Evolutionary conservation across 306 rosid species (phyloP), one percentile per base, ranked within the genome.

Genomic region (Fragaria vesca): DNA sequence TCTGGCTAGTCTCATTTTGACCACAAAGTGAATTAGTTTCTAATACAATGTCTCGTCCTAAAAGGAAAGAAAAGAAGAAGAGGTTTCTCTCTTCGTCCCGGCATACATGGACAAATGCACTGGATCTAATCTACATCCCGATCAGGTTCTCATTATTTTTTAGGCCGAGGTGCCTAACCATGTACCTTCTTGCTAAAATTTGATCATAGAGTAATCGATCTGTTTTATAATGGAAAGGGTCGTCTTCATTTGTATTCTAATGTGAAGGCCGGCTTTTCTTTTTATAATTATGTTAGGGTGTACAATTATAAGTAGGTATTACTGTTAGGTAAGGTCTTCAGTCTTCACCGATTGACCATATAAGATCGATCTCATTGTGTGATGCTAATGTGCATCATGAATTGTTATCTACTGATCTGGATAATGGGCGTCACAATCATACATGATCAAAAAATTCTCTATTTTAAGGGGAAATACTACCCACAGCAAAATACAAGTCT

Each of bases 311-410:
- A 32, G 40, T 30, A 28, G 68, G n/a, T 62, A 5, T 10, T 12
- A 30, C 68, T 62, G 42, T 30, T 30, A 62, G 68, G 42, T 62
- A 62, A 62, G 42, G 68, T 62, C 68, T 13, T 30, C n/a, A 62
- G 68, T 62, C 68, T 30, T 30, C n/a, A 62, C 38, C 67, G 9
- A 30, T 62, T 62, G 67, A 62, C 67, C 66, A 21, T 57, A 10
- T 10, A 54, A 5, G n/a, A 51, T 11, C 11, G 30, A 21, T 57
- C 62, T 57, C 62, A 57, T n/a, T 0, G 13, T n/a, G 8, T 57
- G 26, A n/a, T 9, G 12, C 26, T 8, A 55, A 55, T 8, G 24
- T 54, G 24, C 60, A 54, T 54, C 7, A 12, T n/a, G 26, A 54
- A n/a, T 20, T 7, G 24, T 54, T 7, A 8, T 54, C 60, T 1